phyloP scores from a whole-genome alignment of 208 protist species.

The Acanthamoeba triangularis region DNA sequence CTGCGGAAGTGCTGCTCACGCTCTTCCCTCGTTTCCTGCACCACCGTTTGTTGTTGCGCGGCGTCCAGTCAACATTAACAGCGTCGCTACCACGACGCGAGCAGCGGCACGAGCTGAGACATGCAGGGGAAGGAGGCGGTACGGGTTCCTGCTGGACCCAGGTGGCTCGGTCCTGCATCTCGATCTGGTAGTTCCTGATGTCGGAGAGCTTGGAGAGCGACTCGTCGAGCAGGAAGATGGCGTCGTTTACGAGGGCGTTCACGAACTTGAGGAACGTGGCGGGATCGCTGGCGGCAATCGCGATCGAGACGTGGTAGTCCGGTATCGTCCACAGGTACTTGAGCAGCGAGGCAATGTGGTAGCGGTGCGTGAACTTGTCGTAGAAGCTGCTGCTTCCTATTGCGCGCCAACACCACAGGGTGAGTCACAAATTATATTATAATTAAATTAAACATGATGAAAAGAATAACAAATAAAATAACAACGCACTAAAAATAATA shows the following conservation, averaged over 20 bases:
- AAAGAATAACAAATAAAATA: neutral
- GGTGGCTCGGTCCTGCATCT: constrained; percentile 60
- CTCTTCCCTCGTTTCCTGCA: constrained; percentile 60
- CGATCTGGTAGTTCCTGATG: constrained; percentile 74
- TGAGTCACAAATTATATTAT: constrained; percentile 27
- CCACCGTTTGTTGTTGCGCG: neutral
- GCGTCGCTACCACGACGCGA: neutral
- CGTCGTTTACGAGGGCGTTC: constrained; percentile 86
- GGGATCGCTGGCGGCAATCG: constrained; percentile 13
- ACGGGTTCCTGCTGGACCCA: constrained; percentile 47
- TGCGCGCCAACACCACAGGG: neutral
- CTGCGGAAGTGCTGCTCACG: constrained; percentile 59
- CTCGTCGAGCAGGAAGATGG: constrained; percentile 85
- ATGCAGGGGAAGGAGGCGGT: neutral
- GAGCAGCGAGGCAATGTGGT: constrained; percentile 77
- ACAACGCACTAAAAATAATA: neutral
- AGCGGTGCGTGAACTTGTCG: constrained; percentile 84
- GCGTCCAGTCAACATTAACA: neutral
- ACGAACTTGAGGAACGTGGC: constrained; percentile 81
- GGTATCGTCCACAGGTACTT: constrained; percentile 84
- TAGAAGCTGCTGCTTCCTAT: constrained; percentile 84
- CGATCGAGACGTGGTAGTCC: constrained; percentile 72
- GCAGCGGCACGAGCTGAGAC: neutral
- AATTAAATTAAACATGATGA: neutral
- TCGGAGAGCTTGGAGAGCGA: constrained; percentile 80